Percentiles rank a stretch among this genome's conserved stretches.
Evolutionary conservation across 495 filamentous ascomycete species (phyloP).

Genomic region (Coniosporium apollinis): DNA sequence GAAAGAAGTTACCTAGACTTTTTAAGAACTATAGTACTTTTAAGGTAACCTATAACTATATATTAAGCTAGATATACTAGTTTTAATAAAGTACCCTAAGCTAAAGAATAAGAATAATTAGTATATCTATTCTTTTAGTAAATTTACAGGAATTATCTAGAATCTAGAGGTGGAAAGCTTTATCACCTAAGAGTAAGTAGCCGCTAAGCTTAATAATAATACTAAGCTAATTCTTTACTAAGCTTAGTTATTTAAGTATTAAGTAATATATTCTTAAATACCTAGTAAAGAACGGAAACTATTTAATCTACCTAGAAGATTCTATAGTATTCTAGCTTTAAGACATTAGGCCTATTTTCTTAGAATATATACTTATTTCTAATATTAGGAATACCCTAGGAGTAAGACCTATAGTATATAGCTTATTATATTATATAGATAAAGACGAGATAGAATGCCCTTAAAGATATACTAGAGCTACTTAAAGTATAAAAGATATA

Average conservation of each 20-base stretch:
- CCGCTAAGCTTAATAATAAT: neutral
- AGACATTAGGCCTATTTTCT: constrained; percentile 9
- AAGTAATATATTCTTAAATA: constrained; percentile 4
- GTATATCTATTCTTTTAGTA: constrained; percentile 5
- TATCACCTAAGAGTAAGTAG: constrained; percentile 14
- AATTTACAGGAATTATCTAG: constrained; percentile 9
- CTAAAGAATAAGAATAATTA: neutral
- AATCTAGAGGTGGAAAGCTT: constrained; percentile 6
- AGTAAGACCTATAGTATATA: no score
- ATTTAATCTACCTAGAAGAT: constrained; percentile 7
- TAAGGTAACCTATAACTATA: constrained; percentile 13
- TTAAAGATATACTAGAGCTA: no score
- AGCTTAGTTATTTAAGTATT: constrained; percentile 6
- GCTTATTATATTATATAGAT: no score
- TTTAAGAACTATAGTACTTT: constrained; percentile 12
- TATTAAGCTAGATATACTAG: constrained; percentile 12
- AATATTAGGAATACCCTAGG: no score
- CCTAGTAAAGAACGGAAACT: constrained; percentile 1
- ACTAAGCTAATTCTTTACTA: neutral
- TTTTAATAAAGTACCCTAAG: constrained; percentile 5
- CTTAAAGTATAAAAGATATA: no score
- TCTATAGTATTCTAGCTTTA: constrained; percentile 1
- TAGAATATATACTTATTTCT: constrained; percentile 9
- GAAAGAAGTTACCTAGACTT: neutral
- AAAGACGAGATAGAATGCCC: no score